These are phyloP conservation scores for Larix kaempferi DNA, from an alignment of 75 land plant genomes.

Conservation along the genomic window DNA sequence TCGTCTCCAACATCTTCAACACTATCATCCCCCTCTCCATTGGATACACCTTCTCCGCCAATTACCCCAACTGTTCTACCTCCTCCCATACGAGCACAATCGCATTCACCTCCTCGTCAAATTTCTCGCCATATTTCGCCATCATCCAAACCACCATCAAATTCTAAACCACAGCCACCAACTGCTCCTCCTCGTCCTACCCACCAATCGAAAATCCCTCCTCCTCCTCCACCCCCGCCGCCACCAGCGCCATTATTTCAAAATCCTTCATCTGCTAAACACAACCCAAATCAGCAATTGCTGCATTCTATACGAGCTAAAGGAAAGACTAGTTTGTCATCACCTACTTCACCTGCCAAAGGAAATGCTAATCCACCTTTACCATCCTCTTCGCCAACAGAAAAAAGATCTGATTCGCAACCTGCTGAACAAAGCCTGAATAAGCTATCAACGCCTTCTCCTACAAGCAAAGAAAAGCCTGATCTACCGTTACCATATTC, in stretches of 20 bases:
- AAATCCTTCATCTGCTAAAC: background rate
- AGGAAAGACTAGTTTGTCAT: background rate
- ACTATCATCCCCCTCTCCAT: background rate
- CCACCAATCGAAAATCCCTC: background rate
- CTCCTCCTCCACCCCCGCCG: slow-evolving; percentile 8
- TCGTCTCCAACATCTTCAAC: slow-evolving; percentile 2
- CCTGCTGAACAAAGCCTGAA: background rate
- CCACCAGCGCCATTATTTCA: slow-evolving; percentile 1
- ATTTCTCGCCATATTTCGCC: background rate
- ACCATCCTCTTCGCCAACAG: background rate
- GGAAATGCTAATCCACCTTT: background rate
- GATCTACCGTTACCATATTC: background rate
- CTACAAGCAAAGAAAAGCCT: background rate
- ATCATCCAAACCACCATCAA: background rate
- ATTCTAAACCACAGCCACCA: background rate
- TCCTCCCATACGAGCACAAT: background rate
- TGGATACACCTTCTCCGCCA: slow-evolving; percentile 5
- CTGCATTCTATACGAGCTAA: background rate
- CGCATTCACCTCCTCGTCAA: background rate
- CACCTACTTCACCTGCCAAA: background rate
- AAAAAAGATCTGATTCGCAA: background rate
- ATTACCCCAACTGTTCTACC: slow-evolving; percentile 4
- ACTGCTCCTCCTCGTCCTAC: slow-evolving; percentile 4
- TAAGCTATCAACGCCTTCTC: background rate
- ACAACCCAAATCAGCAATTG: background rate